Percentiles rank a stretch among this genome's conserved stretches.
Conservation (phyloP, 768 basidiomycete genomes). For the Scleroderma citrinum region DNA sequence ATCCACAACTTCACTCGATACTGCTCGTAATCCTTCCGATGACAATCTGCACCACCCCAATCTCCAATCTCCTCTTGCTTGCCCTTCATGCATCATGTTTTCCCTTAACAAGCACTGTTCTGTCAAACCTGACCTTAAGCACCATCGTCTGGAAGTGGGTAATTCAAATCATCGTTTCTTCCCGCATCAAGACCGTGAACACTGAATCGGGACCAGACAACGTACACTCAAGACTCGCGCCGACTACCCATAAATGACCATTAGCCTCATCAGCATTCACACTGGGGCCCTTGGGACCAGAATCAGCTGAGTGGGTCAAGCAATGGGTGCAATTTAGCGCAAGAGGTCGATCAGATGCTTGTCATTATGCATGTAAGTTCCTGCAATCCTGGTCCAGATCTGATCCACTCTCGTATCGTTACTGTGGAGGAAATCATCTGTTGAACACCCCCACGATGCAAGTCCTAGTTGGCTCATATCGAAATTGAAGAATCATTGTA, state of each 20-base stretch:
- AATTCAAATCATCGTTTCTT: slow-evolving; percentile 5
- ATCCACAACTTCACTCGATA: too few species aligned
- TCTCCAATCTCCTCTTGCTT: slow-evolving; percentile 22
- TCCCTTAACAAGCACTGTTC: slow-evolving; percentile 56
- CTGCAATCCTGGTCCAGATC: slow-evolving; percentile 35
- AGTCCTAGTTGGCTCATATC: slow-evolving; percentile 14
- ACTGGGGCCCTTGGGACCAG: slow-evolving; percentile 17
- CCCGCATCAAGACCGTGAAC: slow-evolving; percentile 31
- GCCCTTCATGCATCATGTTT: too few species aligned
- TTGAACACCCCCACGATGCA: slow-evolving; percentile 81
- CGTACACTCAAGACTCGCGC: slow-evolving; percentile 42
- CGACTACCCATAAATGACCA: slow-evolving; percentile 15
- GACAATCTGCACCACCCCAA: slow-evolving; percentile 22
- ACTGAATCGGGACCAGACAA: slow-evolving; percentile 54
- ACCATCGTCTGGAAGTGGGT: slow-evolving; percentile 2
- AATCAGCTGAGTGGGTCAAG: slow-evolving; percentile 49
- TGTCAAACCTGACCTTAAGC: slow-evolving; percentile 13
- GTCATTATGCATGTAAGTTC: neutral
- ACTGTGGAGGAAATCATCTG: slow-evolving; percentile 62
- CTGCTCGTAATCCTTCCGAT: too few species aligned
- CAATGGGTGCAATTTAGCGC: slow-evolving; percentile 53
- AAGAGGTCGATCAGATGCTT: slow-evolving; percentile 41
- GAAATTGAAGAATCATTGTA: slow-evolving; percentile 20
- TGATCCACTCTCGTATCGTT: slow-evolving; percentile 65
- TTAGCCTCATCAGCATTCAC: slow-evolving; percentile 3